These are phyloP conservation scores for Boletus fagicola DNA, from an alignment of 768 basidiomycete species.

Conservation along the genomic window DNA sequence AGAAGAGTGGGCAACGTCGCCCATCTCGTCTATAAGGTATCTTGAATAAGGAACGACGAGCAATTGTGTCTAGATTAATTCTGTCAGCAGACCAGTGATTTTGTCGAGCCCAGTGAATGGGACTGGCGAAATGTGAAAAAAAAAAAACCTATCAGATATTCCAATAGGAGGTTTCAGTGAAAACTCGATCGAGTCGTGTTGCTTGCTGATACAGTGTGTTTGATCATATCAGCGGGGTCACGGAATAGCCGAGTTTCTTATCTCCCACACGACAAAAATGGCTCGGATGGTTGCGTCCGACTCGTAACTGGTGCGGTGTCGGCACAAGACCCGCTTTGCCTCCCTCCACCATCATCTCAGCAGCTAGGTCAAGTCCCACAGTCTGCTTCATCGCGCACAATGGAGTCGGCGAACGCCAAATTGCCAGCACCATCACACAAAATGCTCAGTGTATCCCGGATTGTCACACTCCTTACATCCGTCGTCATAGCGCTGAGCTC, in stretches of 20 bases:
- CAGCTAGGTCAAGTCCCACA: neutral
- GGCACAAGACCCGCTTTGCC: neutral
- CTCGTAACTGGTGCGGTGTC: no score
- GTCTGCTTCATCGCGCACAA: neutral
- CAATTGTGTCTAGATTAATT: neutral
- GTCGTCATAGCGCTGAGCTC: conserved; percentile 59
- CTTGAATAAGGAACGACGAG: neutral
- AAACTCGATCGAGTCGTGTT: neutral
- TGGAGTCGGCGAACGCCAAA: conserved; percentile 7
- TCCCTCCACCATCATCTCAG: neutral
- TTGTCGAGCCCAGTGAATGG: neutral
- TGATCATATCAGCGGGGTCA: neutral
- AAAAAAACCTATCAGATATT: no score
- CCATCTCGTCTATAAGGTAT: neutral
- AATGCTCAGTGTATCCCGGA: conserved; percentile 30
- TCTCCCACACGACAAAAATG: neutral
- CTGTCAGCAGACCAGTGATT: neutral
- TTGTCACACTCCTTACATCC: conserved; percentile 53
- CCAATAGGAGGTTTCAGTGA: neutral
- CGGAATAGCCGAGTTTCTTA: no score
- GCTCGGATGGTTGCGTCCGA: neutral
- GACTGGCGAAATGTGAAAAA: no score
- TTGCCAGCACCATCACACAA: conserved; percentile 24
- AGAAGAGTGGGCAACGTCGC: neutral
- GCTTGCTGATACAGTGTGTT: neutral